Evolutionary conservation across 306 rosid genomes (phyloP), one percentile per base, ranked within the genome.

Genomic region (Crotalaria pallida): DNA sequence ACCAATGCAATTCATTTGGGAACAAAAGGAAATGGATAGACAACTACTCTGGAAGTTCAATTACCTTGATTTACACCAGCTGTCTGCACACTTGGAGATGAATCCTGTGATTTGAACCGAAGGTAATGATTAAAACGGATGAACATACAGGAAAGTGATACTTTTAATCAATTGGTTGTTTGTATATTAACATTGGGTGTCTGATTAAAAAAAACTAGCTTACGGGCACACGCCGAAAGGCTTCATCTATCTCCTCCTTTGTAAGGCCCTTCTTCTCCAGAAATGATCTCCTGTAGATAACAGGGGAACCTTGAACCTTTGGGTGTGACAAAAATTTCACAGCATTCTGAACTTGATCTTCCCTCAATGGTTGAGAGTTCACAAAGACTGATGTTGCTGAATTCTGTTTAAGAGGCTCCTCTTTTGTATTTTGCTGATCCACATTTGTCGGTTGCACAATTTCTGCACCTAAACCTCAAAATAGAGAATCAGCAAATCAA

Each of bases 191-290:
- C 59, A 31, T 41, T 44, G 45, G 41, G 22, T 15, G 22, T 55
- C 24, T 45, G 18, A 24, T n/a, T 72, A 26, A 18, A 29, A 68
- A 21, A 6, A 38, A 43, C 47, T 78, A 33, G 76, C 96, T 81
- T 75, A 94, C 97, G 12, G 99, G 99, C 63, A 86, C 99, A 60
- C 84, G 96, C 27, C 51, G 91, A 80, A 94, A 94, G 24, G 99
- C 96, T 80, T 94, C 99, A 60, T 94, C 99, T 53, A 94, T 94
- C 96, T 94, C 99, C 74, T 94, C 99, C 81, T 84, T 94, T 2
- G 99, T 84, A 17, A 94, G 97, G 65, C 96, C 97, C 83, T 94
- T 94, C 84, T 83, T 87, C 80, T 94, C 97, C 50, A 94, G 81
- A 82, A 94, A 94, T 48, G 99, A 94, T 48, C 96, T 81, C 79